Conservation (phyloP, 371 early-diverging fungal genomes). For the Mortierella sp. region DNA sequence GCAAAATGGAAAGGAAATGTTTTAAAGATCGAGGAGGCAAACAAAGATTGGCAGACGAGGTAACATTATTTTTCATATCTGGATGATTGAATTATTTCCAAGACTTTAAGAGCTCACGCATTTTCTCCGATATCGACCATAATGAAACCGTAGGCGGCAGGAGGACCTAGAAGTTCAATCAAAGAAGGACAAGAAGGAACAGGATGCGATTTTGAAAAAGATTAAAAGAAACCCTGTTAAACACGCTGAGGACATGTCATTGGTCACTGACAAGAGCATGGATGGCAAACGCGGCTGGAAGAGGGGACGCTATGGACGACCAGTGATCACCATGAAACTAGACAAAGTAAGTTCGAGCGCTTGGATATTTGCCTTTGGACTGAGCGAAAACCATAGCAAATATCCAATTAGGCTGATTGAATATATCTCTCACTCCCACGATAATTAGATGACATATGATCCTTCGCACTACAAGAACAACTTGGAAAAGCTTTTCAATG, state of each 20-base stretch:
- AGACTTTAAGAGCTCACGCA: neutral
- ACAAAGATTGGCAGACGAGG: slow-evolving; percentile 71
- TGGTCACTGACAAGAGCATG: slow-evolving; percentile 79
- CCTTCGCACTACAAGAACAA: slow-evolving; percentile 81
- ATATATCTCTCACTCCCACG: neutral
- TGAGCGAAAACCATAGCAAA: neutral
- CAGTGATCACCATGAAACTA: slow-evolving; percentile 79
- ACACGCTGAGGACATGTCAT: slow-evolving; percentile 75
- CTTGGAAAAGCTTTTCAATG: slow-evolving; percentile 71
- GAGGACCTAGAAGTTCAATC: slow-evolving; percentile 48
- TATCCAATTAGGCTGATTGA: neutral
- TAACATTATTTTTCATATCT: slow-evolving; percentile 1
- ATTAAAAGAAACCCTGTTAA: slow-evolving; percentile 40
- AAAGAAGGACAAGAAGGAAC: slow-evolving; percentile 46
- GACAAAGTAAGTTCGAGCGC: slow-evolving; percentile 61
- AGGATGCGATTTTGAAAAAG: slow-evolving; percentile 40
- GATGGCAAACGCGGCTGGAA: slow-evolving; percentile 79
- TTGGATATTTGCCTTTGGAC: neutral
- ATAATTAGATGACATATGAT: slow-evolving; percentile 72
- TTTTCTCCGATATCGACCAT: neutral
- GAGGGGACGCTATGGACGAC: slow-evolving; percentile 82
- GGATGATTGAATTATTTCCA: neutral
- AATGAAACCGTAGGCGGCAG: slow-evolving; percentile 32
- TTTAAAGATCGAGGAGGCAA: slow-evolving; percentile 84
- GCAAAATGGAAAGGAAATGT: slow-evolving; percentile 91